Conservation (phyloP, 352 stramenopile genomes). For the Achlya hypogyna region DNA sequence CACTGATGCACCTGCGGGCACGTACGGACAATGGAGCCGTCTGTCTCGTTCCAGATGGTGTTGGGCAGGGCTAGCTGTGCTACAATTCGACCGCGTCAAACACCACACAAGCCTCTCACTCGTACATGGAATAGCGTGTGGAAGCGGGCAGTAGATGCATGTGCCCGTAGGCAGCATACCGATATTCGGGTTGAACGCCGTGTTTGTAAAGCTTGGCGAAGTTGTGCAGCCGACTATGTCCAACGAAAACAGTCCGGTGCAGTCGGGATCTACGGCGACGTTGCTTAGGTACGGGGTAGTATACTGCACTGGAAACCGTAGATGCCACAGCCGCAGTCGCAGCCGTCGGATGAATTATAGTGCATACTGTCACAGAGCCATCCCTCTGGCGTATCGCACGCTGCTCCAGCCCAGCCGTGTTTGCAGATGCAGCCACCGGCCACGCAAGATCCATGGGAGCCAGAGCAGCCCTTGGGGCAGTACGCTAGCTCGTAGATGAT, state of each 20-base stretch:
- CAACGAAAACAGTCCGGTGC: background rate
- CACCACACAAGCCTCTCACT: background rate
- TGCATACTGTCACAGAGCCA: conserved; percentile 4
- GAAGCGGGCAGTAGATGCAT: conserved; percentile 11
- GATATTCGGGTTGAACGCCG: background rate
- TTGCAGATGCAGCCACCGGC: conserved; percentile 4
- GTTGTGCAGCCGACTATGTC: background rate
- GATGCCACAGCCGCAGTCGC: conserved; percentile 18
- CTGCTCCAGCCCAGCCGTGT: conserved; percentile 1
- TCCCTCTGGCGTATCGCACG: conserved; percentile 14
- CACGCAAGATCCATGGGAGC: background rate
- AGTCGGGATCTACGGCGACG: conserved; percentile 7
- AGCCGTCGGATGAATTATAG: conserved; percentile 15
- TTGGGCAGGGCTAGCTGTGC: background rate
- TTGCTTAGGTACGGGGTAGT: too few relatives aligned
- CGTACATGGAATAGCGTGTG: background rate
- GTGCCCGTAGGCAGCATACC: background rate
- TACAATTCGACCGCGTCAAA: background rate
- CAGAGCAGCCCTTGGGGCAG: conserved; percentile 3
- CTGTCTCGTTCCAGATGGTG: background rate
- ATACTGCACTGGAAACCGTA: too few relatives aligned
- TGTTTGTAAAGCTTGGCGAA: background rate
- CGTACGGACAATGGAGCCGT: background rate
- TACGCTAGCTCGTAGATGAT: background rate
- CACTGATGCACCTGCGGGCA: conserved; percentile 7